These are phyloP conservation scores for Fusarium tuaranense DNA, from an alignment of 2,329 filamentous ascomycete species.

Conservation along the genomic window DNA sequence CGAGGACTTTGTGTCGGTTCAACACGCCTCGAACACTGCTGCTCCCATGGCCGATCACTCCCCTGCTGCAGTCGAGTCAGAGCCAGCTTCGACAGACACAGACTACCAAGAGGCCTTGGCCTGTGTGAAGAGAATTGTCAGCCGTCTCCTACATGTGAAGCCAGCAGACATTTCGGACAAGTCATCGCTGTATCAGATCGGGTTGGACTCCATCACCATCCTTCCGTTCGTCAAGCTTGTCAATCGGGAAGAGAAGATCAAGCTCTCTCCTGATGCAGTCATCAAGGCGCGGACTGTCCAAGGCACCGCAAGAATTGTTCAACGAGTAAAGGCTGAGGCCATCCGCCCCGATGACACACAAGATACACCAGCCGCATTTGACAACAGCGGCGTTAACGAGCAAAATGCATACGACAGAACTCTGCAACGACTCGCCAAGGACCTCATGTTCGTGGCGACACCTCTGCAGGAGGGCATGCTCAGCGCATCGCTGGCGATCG, in stretches of 20 bases:
- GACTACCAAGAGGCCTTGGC: background rate
- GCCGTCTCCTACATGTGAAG: background rate
- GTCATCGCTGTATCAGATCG: constrained; percentile 16
- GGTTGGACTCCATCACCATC: constrained; percentile 18
- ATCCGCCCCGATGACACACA: background rate
- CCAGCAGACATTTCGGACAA: background rate
- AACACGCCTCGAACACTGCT: too few relatives aligned
- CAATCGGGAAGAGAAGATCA: constrained; percentile 14
- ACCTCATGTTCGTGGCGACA: constrained; percentile 21
- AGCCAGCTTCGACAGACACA: background rate
- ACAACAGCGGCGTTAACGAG: background rate
- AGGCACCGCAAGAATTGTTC: constrained; percentile 1
- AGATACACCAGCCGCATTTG: background rate
- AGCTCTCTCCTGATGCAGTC: constrained; percentile 3
- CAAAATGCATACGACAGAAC: background rate
- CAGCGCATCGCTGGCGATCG: constrained; percentile 17
- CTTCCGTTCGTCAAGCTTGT: constrained; percentile 23
- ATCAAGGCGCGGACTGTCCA: constrained; percentile 19
- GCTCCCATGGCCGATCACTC: background rate
- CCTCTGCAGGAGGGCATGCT: constrained; percentile 29
- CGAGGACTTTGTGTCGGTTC: background rate
- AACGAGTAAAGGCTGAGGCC: background rate
- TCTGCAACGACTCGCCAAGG: constrained; percentile 5
- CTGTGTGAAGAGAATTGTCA: background rate
- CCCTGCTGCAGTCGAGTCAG: background rate